A percentile compares a stretch with the other conserved stretches of the same genome.
Conservation (phyloP, 495 filamentous ascomycete genomes). For the Penicillium paxilli region DNA sequence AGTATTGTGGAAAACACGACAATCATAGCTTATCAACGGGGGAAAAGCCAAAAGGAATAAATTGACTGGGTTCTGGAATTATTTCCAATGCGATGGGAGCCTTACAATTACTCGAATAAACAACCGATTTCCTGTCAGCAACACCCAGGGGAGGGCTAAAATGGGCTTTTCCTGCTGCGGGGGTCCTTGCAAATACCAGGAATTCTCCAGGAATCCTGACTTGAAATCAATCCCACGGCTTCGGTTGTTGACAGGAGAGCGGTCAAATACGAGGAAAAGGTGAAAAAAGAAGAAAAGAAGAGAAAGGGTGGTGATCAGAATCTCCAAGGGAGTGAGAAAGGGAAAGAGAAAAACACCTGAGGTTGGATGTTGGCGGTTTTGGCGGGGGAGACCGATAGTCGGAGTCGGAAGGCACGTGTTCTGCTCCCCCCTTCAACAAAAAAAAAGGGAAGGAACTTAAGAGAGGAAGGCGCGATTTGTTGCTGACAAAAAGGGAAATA, state of each 20-base stretch:
- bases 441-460: not conserved
- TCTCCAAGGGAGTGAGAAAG: slow-evolving; percentile 14
- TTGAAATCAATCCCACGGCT: not conserved
- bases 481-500: too few species aligned
- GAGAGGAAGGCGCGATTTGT: not conserved
- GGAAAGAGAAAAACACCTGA: slow-evolving; percentile 13
- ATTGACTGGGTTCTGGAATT: too few species aligned
- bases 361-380: slow-evolving; percentile 16
- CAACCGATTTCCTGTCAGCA: slow-evolving; percentile 10
- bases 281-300: slow-evolving; percentile 4
- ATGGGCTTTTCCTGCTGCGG: slow-evolving; percentile 12
- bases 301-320: not conserved
- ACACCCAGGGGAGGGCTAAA: slow-evolving; percentile 7
- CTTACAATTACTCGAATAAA: not conserved
- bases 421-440: not conserved
- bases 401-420: slow-evolving; percentile 37
- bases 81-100: not conserved
- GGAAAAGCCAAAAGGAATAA: too few species aligned
- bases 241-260: slow-evolving; percentile 7
- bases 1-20: not conserved
- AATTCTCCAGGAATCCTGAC: slow-evolving; percentile 9
- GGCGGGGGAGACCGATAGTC: slow-evolving; percentile 28
- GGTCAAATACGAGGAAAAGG: not conserved
- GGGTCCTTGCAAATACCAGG: slow-evolving; percentile 19
- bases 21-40: not conserved